A percentile compares a stretch with the other conserved stretches of the same genome.
These are phyloP conservation scores for Gnomoniopsis sp. DNA, from an alignment of 2,329 filamentous ascomycete species.

Conservation along the genomic window DNA sequence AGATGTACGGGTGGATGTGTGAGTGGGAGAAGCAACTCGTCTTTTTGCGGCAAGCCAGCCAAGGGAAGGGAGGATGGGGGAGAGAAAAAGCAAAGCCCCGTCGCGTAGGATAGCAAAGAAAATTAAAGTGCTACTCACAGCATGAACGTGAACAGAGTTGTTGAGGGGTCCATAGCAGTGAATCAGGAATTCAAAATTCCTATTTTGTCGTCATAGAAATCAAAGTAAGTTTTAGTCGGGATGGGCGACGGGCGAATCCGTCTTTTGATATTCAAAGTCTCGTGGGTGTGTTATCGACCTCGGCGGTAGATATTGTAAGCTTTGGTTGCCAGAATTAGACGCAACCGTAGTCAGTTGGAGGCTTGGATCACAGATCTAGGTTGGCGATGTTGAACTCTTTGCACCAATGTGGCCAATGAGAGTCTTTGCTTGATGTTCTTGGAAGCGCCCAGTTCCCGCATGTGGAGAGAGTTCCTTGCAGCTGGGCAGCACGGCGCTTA, in stretches of 20 bases:
- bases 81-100: slow-evolving; percentile 17
- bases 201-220: neutral
- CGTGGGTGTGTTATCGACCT: neutral
- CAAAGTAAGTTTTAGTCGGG: neutral
- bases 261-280: neutral
- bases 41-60: neutral
- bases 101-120: slow-evolving; percentile 21
- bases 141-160: slow-evolving; percentile 67
- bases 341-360: slow-evolving; percentile 1
- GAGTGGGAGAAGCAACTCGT: slow-evolving; percentile 8
- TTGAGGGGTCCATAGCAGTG: slow-evolving; percentile 53
- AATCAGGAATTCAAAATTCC: slow-evolving; percentile 22
- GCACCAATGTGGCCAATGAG: slow-evolving; percentile 14
- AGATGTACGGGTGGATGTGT: neutral
- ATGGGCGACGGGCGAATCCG: neutral
- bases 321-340: slow-evolving; percentile 10
- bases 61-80: slow-evolving; percentile 1
- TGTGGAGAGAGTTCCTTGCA: neutral
- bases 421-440: neutral
- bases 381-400: neutral
- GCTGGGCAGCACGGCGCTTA: slow-evolving; percentile 14
- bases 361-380: neutral
- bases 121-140: slow-evolving; percentile 50
- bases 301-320: neutral
- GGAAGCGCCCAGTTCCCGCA: slow-evolving; percentile 16